Evolutionary conservation across 768 basidiomycete genomes (phyloP).

Genomic region (Kwoniella dejecticola): DNA sequence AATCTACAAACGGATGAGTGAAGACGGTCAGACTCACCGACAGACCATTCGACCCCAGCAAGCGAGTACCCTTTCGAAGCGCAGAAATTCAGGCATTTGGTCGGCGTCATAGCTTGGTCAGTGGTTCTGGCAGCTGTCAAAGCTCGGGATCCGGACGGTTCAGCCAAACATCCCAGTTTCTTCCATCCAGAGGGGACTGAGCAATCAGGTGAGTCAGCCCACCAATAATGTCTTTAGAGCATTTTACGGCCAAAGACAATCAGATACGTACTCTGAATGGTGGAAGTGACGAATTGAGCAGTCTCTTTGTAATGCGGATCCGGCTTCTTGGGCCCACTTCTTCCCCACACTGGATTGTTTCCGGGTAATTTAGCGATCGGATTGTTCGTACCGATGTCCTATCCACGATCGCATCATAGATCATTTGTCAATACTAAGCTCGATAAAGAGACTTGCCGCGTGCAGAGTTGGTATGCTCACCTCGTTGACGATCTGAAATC

Average conservation of each 20-base stretch:
- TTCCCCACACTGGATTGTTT: slow-evolving; percentile 41
- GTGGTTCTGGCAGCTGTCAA: slow-evolving; percentile 54
- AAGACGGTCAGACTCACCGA: slow-evolving; percentile 6
- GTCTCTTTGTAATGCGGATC: slow-evolving; percentile 31
- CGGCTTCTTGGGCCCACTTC: slow-evolving; percentile 27
- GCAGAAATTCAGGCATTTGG: slow-evolving; percentile 68
- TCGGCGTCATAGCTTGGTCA: slow-evolving; percentile 61
- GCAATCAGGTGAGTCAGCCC: slow-evolving; percentile 13
- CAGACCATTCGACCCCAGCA: slow-evolving; percentile 68
- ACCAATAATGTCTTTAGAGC: slow-evolving; percentile 45
- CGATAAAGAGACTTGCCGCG: neutral
- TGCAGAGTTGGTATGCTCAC: slow-evolving; percentile 25
- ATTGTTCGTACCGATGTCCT: slow-evolving; percentile 24
- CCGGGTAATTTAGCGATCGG: slow-evolving; percentile 36
- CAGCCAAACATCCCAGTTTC: slow-evolving; percentile 38
- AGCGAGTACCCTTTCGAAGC: slow-evolving; percentile 63
- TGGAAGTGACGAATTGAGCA: slow-evolving; percentile 43
- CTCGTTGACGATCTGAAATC: slow-evolving; percentile 39
- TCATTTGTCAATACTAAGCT: neutral
- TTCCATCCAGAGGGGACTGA: slow-evolving; percentile 44
- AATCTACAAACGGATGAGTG: no score
- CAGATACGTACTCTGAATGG: slow-evolving; percentile 21
- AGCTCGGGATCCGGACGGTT: slow-evolving; percentile 34
- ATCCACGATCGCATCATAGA: no score
- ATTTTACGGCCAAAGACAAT: no score